Evolutionary conservation across 2,329 filamentous ascomycete species (phyloP), one percentile per base, ranked within the genome.

Genomic region (Fusarium algeriense): DNA sequence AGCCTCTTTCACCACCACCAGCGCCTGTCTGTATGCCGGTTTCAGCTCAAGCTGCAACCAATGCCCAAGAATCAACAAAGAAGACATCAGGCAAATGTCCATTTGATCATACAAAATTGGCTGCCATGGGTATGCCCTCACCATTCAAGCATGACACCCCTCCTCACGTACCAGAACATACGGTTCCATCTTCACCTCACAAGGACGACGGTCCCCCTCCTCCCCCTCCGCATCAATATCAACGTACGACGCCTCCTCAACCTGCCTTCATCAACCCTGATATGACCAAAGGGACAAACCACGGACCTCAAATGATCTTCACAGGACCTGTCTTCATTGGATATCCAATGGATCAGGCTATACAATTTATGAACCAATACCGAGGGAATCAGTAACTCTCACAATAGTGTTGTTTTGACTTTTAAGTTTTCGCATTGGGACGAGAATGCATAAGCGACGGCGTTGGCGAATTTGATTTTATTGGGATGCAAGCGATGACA

Each of bases 321-420:
- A 97, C 93, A 12, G 95, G 95, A 0, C 95, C 95, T 0, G 94
- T 98, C 1, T 98, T 98, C 77, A 93, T 98, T 75, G 95, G 95
- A 0, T 98, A 97, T 77, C 90, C 92, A 13, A 88, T 94, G 67
- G 93, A 97, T 65, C 91, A 97, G 78, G 92, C 93, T n/a, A 88
- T 93, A 28, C 86, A 89, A 59, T 87, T 97, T 55, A 87, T 97
- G 84, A 90, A 92, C 73, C 85, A 89, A 60, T 87, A 85, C 64
- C 85, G 78, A 75, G 74, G 75, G 59, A 72, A 60, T 52, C 72
- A 74, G 70, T 78, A 50, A 78, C 32, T 52, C 38, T 54, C 58
- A 38, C 48, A 62, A 49, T 55, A 67, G 44, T 55, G 56, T 58
- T 55, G 30, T 30, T 66, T 66, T 55, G 58, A 56, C 56, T 63